phyloP scores from a whole-genome alignment of 2,329 filamentous ascomycete species.

The Colletotrichum horii region DNA sequence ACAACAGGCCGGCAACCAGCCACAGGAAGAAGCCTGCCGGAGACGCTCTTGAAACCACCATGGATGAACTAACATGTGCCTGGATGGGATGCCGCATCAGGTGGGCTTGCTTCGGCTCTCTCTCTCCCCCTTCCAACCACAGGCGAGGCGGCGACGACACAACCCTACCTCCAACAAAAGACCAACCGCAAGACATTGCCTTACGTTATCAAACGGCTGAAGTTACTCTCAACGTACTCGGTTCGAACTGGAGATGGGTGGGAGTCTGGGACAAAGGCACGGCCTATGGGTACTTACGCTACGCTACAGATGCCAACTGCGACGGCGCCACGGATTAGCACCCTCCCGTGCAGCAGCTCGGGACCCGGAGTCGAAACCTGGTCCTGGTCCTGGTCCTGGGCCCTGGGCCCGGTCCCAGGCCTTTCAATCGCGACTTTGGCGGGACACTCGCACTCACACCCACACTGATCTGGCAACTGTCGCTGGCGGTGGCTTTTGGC shows the following conservation, averaged over 20 bases:
- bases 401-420: neutral
- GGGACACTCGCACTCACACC: neutral
- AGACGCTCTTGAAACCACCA: constrained; percentile 14
- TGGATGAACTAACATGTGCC: neutral
- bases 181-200: neutral
- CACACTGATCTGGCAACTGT: neutral
- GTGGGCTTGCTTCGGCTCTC: neutral
- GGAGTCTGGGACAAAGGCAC: neutral
- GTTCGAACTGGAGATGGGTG: neutral
- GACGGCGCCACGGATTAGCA: constrained; percentile 13
- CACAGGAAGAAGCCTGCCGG: constrained; percentile 7
- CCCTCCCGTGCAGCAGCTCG: constrained; percentile 11
- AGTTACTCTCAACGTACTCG: neutral
- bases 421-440: neutral
- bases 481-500: neutral
- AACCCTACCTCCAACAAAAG: neutral
- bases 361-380: constrained; percentile 6
- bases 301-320: neutral
- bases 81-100: neutral
- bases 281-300: neutral
- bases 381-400: neutral
- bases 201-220: neutral
- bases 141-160: neutral
- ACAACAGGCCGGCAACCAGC: neutral
- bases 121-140: neutral